These are phyloP conservation scores for Helotiales sp. DNA, from an alignment of 2,329 filamentous ascomycete species.

Conservation along the genomic window DNA sequence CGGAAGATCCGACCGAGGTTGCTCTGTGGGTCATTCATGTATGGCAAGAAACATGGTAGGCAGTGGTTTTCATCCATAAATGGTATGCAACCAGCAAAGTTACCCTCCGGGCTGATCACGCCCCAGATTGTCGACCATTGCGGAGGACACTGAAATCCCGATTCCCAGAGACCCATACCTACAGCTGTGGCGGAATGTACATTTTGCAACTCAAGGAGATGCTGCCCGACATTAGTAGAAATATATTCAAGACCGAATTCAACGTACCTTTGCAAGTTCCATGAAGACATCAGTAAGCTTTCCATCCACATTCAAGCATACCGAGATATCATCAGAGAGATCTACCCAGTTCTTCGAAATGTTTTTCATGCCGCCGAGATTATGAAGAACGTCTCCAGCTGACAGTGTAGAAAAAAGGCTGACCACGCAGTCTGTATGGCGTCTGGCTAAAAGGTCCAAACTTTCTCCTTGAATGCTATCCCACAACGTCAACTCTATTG, in stretches of 20 bases:
- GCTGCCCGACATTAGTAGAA: not conserved
- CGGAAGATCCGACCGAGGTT: not conserved
- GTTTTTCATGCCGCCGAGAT: not conserved
- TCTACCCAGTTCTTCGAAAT: not conserved
- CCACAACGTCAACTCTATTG: not conserved
- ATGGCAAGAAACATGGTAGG: not conserved
- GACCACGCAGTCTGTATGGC: not conserved
- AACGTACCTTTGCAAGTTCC: not conserved
- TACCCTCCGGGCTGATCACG: not conserved
- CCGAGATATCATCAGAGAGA: not conserved
- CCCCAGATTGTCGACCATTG: not conserved
- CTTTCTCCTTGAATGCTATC: not conserved
- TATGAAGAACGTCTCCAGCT: not conserved
- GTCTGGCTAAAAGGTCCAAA: not conserved
- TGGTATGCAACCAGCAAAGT: not conserved
- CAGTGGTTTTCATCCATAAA: not conserved
- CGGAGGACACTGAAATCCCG: not conserved
- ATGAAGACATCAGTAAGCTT: not conserved
- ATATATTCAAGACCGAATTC: not conserved
- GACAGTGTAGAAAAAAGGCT: not conserved
- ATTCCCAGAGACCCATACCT: not conserved
- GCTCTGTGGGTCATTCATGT: not conserved
- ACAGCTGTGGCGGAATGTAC: not conserved
- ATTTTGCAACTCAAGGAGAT: not conserved
- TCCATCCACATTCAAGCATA: not conserved